These are phyloP conservation scores for Murraya paniculata DNA, from an alignment of 345 rosid genomes.

Conservation along the genomic window DNA sequence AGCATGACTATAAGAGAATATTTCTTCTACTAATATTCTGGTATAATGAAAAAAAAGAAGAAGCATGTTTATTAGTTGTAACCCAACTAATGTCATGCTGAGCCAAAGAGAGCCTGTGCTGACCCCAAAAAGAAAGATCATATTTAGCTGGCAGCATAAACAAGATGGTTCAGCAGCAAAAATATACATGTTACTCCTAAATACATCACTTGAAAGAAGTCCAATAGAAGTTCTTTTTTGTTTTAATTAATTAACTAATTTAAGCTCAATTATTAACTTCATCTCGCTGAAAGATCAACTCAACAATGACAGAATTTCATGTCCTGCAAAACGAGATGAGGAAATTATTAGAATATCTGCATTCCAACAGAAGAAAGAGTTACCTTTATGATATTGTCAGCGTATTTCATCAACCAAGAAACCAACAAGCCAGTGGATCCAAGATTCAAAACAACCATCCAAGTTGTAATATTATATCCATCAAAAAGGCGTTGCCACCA, in stretches of 20 bases:
- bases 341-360: background rate
- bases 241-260: background rate
- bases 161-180: background rate
- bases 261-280: background rate
- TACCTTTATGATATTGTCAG: slow-evolving; percentile 96
- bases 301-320: background rate
- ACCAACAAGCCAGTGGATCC: slow-evolving; percentile 83
- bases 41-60: background rate
- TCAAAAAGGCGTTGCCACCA: slow-evolving; percentile 87
- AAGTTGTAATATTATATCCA: slow-evolving; percentile 76
- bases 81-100: background rate
- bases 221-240: background rate
- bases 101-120: background rate
- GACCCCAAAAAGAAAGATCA: background rate
- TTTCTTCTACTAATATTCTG: background rate
- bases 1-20: background rate
- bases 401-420: slow-evolving; percentile 90
- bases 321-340: background rate
- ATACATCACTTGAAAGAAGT: background rate
- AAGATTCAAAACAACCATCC: slow-evolving; percentile 81
- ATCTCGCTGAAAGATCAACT: background rate
- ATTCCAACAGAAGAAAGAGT: slow-evolving; percentile 4
- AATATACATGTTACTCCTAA: background rate
- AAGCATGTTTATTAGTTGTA: too few species aligned
- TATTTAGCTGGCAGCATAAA: background rate